Evolutionary conservation across 1,139 yeast species (phyloP), one percentile per base, ranked within the genome.

Genomic region (Nakaseomyces glabratus): DNA sequence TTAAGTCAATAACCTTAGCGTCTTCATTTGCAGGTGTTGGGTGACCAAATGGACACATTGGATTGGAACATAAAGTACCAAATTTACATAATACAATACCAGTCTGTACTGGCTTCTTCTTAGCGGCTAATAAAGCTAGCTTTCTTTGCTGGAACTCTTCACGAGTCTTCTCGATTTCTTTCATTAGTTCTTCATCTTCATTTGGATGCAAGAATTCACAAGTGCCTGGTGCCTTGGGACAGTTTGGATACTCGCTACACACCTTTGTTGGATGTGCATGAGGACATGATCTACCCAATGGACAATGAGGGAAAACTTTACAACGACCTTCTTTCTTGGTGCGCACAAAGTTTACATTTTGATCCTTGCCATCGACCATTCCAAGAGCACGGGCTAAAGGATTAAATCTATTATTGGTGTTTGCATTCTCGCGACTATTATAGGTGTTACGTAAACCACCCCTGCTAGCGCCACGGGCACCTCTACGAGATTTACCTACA

Each of bases 11-110:
- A 24, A 85, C 84, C 47, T 76, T 74, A 16, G 86, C 85, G 40
- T 71, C 73, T 40, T 70, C 73, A 57, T 81, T 82, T 11, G 85
- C 82, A 1, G 93, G 93, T 1, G 95, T 82, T 32, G 95, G 95
- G 53, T 85, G 95, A 19, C 88, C 95, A 63, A 78, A 84, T 17
- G 86, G 85, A 63, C 95, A 85, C 43, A 71, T 61, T 41, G 76
- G 85, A 51, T 81, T 82, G 20, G 81, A 66, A 59, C 95, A 85
- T 35, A 74, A 61, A 20, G 69, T 65, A 24, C 90, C 93, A 58
- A 71, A 85, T 56, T 80, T 81, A 64, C 95, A 85, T 26, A 78
- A 52, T 4, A 73, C 70, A 39, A 74, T 68, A 30, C 76, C 73
- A 12, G 62, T 56, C 41, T 55, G 63, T 43, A 44, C 56, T 29